These are phyloP conservation scores for Magnaporthiopsis rhizophila DNA, from an alignment of 2,329 filamentous ascomycete genomes.

Conservation along the genomic window DNA sequence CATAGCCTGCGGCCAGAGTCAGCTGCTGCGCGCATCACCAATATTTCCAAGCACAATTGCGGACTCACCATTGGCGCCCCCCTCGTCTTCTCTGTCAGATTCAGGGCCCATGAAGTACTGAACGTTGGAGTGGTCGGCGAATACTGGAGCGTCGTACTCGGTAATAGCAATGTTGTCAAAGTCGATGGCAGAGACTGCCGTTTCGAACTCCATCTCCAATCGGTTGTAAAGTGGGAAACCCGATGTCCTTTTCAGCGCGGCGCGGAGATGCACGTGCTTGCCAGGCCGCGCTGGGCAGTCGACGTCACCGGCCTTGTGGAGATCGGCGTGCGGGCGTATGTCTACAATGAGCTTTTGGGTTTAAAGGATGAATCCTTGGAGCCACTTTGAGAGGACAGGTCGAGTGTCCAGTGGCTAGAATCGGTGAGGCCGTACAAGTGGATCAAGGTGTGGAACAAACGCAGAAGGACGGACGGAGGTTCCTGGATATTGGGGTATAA, in stretches of 20 bases:
- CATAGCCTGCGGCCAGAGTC: not conserved
- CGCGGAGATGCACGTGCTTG: not conserved
- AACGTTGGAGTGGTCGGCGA: conserved; percentile 6
- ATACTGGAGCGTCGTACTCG: conserved; percentile 1
- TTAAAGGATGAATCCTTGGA: conserved; percentile 4
- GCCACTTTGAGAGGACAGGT: not conserved
- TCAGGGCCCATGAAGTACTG: conserved; percentile 4
- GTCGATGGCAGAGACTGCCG: not conserved
- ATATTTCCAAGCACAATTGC: not conserved
- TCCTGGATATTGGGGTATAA: not conserved
- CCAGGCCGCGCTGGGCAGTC: not conserved
- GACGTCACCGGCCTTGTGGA: conserved; percentile 6
- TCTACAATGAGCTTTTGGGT: not conserved
- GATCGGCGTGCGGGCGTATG: not conserved
- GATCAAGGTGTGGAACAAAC: not conserved
- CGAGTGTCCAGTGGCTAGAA: not conserved
- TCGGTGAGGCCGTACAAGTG: conserved; percentile 3
- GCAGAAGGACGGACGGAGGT: not conserved
- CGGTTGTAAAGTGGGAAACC: not conserved
- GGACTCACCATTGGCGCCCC: conserved; percentile 2
- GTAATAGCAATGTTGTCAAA: conserved; percentile 3
- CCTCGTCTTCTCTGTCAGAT: conserved; percentile 2
- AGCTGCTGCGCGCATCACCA: not conserved
- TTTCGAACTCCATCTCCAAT: not conserved
- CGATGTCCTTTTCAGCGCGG: not conserved